Evolutionary conservation across 2,329 filamentous ascomycete species (phyloP), one percentile per base, ranked within the genome.

Genomic region (Capronia epimyces): DNA sequence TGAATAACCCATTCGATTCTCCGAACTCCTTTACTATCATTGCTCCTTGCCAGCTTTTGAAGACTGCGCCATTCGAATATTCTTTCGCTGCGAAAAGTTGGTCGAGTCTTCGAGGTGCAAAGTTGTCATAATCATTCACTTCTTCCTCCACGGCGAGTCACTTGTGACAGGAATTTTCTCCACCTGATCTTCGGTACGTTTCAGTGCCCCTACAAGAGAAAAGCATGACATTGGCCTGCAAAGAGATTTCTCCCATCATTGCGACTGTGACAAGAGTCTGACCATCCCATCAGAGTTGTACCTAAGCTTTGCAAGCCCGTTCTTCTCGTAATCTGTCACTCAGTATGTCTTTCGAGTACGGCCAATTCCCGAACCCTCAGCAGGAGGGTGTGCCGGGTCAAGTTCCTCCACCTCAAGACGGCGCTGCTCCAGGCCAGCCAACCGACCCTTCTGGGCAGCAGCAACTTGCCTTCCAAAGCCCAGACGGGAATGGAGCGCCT

Each of bases 331-430:
- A 50, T 52, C 43, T 29, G 46, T 43, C 24, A 39, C 43, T 53
- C 67, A 77, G 60, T 52, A 85, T 85, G 82, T 82, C 80, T 66
- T 84, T 82, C 73, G 77, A 79, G 68, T 82, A 80, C 69, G 80
- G 84, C 63, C 73, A 76, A 58, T 82, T 80, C 68, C 79, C 78
- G 64, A 80, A 81, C 67, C 77, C 78, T 61, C 70, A 70, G 58
- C 73, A 76, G 59, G 79, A 79, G 67, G 76, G 72, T 48, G 72
- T 72, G 58, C 75, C 75, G 55, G 75, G 72, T 52, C 71, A 70
- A 54, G 64, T 71, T 56, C 71, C 70, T 53, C 65, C 69, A 46
- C 69, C 69, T 57, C 74, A 75, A 61, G 68, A 74, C 59, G 74
- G 73, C 58, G 77, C 75, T 61, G 66, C 74, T 53, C 72, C 75